A percentile compares a stretch with the other conserved stretches of the same genome.
These are phyloP conservation scores for Trifolium subterraneum DNA, from an alignment of 306 rosid genomes.

Conservation along the genomic window DNA sequence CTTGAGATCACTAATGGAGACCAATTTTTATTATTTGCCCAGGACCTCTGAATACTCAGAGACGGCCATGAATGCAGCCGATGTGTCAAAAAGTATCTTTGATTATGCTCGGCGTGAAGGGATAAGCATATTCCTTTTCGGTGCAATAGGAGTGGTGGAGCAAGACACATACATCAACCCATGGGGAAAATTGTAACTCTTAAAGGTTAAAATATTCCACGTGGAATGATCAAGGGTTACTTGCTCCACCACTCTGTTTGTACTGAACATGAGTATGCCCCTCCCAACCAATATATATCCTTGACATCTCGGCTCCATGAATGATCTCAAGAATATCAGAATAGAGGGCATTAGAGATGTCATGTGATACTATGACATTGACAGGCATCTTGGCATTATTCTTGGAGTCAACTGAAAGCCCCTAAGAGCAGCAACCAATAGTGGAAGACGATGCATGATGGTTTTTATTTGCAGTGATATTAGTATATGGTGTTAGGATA, in stretches of 20 bases:
- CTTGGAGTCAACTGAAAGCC: slow-evolving; percentile 66
- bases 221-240: slow-evolving; percentile 56
- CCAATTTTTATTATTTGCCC: no score
- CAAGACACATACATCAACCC: slow-evolving; percentile 54
- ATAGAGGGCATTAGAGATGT: slow-evolving; percentile 48
- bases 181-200: slow-evolving; percentile 37
- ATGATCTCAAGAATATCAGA: slow-evolving; percentile 62
- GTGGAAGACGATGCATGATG: not conserved
- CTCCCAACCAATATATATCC: no score
- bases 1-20: slow-evolving; percentile 60
- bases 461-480: not conserved
- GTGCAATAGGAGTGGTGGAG: slow-evolving; percentile 56
- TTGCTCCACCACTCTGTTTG: slow-evolving; percentile 53
- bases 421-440: slow-evolving; percentile 39
- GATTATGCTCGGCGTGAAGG: slow-evolving; percentile 53
- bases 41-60: no score
- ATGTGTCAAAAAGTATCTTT: slow-evolving; percentile 54
- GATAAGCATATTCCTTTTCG: slow-evolving; percentile 53
- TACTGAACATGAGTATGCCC: slow-evolving; percentile 57
- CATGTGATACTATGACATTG: slow-evolving; percentile 49
- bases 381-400: slow-evolving; percentile 64
- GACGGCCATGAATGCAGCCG: no score
- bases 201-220: slow-evolving; percentile 48
- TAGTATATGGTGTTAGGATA: not conserved
- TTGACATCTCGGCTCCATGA: slow-evolving; percentile 52